Evolutionary conservation across 1,139 yeast genomes (phyloP).

Genomic region (Debaryomycetaceae sp.): DNA sequence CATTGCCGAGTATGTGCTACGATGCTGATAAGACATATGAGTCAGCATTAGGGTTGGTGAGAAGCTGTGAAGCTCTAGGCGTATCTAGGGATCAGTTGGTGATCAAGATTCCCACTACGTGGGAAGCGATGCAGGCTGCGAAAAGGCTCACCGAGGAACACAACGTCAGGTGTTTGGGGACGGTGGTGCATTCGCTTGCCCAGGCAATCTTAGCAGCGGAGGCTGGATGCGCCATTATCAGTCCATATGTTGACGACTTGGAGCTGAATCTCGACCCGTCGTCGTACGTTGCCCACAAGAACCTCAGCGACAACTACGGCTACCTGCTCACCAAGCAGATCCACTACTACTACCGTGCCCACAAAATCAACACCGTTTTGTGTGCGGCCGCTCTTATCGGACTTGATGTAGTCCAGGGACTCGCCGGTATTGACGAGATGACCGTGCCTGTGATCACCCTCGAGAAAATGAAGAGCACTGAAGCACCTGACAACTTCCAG

Average conservation of each 20-base stretch:
- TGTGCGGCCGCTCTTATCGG: slow-evolving; percentile 27
- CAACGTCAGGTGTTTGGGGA: slow-evolving; percentile 20
- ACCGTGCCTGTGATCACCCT: slow-evolving; percentile 20
- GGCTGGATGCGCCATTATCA: slow-evolving; percentile 13
- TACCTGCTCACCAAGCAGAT: slow-evolving; percentile 17
- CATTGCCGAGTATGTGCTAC: slow-evolving; percentile 14
- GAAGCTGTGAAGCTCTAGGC: slow-evolving; percentile 22
- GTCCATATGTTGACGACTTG: slow-evolving; percentile 23
- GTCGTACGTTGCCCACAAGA: slow-evolving; percentile 9
- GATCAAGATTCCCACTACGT: slow-evolving; percentile 25
- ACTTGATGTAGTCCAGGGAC: slow-evolving; percentile 14
- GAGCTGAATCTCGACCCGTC: slow-evolving; percentile 16
- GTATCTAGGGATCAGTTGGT: slow-evolving; percentile 20
- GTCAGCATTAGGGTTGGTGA: slow-evolving; percentile 18
- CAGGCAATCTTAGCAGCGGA: slow-evolving; percentile 21
- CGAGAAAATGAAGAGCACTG: slow-evolving; percentile 9
- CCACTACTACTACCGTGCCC: slow-evolving; percentile 26
- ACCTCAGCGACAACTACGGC: slow-evolving; percentile 18
- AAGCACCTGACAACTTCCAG: slow-evolving; percentile 12
- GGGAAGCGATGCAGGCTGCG: slow-evolving; percentile 25
- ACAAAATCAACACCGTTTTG: slow-evolving; percentile 17
- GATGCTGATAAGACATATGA: slow-evolving; percentile 16
- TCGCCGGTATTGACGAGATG: slow-evolving; percentile 27
- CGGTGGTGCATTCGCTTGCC: slow-evolving; percentile 22
- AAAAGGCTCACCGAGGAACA: slow-evolving; percentile 10